Percentiles rank a stretch among this genome's conserved stretches.
Conservation (phyloP, 2,329 filamentous ascomycete species). For the Phaeosphaeria sp. region DNA sequence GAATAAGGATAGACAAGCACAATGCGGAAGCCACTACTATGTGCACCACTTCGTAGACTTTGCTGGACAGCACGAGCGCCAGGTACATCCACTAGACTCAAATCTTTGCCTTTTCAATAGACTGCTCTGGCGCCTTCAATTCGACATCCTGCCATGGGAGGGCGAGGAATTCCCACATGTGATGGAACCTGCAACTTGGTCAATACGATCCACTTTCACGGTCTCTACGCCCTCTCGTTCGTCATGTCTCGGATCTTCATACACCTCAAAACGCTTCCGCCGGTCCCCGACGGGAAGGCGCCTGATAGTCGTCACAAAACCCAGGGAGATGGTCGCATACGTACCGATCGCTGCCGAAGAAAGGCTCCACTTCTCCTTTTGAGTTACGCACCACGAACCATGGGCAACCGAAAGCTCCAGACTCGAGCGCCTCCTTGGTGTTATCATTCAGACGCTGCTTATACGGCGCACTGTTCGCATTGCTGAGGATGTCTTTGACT, state of each 20-base stretch:
- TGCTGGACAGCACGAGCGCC: no score
- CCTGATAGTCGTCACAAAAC: background rate
- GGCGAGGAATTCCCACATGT: slow-evolving; percentile 71
- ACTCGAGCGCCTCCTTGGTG: slow-evolving; percentile 67
- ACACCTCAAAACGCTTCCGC: slow-evolving; percentile 6
- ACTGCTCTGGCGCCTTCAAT: slow-evolving; percentile 45
- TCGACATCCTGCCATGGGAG: slow-evolving; percentile 65
- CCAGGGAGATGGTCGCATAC: slow-evolving; percentile 16
- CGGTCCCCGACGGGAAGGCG: slow-evolving; percentile 12
- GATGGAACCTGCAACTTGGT: slow-evolving; percentile 63
- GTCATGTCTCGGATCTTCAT: slow-evolving; percentile 25
- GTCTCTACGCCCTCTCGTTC: slow-evolving; percentile 4
- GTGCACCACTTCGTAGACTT: no score
- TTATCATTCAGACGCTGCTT: slow-evolving; percentile 63
- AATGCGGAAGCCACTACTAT: no score
- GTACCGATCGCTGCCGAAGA: slow-evolving; percentile 78
- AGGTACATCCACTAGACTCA: no score
- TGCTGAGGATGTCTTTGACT: slow-evolving; percentile 63
- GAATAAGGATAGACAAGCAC: no score
- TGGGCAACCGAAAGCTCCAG: slow-evolving; percentile 77
- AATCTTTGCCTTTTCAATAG: slow-evolving; percentile 35
- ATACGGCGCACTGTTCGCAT: slow-evolving; percentile 56
- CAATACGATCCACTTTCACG: slow-evolving; percentile 14
- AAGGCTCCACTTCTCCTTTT: slow-evolving; percentile 67
- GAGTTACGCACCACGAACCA: slow-evolving; percentile 74